Base-by-base conservation (phyloP, 495 filamentous ascomycete genomes). In the Cercophora newfieldiana region DNA sequence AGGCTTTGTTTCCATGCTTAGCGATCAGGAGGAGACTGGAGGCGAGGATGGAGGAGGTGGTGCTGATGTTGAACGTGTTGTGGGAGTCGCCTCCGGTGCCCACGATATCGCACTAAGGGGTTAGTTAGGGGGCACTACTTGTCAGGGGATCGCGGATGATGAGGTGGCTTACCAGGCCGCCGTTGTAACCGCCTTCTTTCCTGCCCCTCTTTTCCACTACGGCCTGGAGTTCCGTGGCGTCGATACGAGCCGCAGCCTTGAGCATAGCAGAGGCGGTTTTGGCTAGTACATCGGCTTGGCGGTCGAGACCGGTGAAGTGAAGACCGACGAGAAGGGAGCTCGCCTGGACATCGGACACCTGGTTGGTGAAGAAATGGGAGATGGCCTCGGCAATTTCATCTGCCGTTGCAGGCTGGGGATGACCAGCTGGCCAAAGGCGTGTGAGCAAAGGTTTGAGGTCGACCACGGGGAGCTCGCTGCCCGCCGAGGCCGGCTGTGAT, bases 31-130 rank as follows among this genome's bases (percentile, higher is more conserved):
- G 84, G 14, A 92, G 78, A 18, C 90, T 87, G 5, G 93, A 94
- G 63, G 91, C 93, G 51, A 99, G 83, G 71, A 99, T 96, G 5
- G 93, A 96, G 3, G 96, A 86, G 7, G 94, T 96, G 3, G 95
- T 98, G 68, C 89, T 92, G 75, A 99, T 92, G 76, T 99, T 99
- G 87, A 97, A 98, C 21, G 96, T 99, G 75, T 93, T 90, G 81
- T 97, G 93, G 31, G 90, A 89, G 80, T 98, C 95, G 73, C 96
- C 96, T 58, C 96, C 96, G 16, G 96, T 99, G 71, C 96, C 96
- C 53, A 98, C 96, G 71, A 99, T 97, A 76, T 99, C 96, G 77
- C 93, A 94, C 89, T 94, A 66, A 33, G 25, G 12, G 29, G 24
- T 49, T 50, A 62, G 66, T 67, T 24, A 49, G 44, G n/a, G 30